Base-by-base conservation (phyloP, 352 stramenopile species). In the Lagenidium giganteum region DNA sequence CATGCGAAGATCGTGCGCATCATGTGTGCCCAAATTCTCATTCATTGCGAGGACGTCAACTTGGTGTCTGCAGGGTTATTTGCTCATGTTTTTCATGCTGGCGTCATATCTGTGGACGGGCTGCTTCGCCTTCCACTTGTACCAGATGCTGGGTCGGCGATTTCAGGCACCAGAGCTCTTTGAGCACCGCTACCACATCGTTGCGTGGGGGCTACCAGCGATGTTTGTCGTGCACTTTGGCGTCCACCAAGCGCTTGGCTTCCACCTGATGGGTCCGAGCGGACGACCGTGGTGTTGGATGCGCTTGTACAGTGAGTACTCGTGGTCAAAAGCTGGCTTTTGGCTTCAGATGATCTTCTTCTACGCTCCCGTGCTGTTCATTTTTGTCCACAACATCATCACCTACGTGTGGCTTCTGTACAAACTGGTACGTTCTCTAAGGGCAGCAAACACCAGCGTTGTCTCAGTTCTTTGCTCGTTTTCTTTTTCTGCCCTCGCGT, bases 81-180 rank as follows among this genome's bases (percentile, higher is more conserved):
- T 69, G 30, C 44, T 90, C 13, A 57, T 86, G 16, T 87, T 87
- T 36, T 87, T 85, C 43, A 50, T 59, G 26, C 48, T 90, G 14
- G 58, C 74, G n/a, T 87, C 77, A 16, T 77, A 70, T 28, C 33
- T 86, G 8, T 90, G 77, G 77, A 83, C 71, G 8, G 68, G 54
- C n/a, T 85, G 77, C 49, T 90, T 90, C 46, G 72, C 74, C 1
- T 87, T 83, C 49, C 72, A 90, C 45, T 57, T 90, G 22, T 83
- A 80, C 52, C 73, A 85, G 43, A 66, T 90, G 41, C 54, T 90
- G 3, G 57, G 57, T 2, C 65, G 62, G 13, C 43, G 50, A 21
- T 56, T 39, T 25, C 83, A 87, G 45, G 61, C 60, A 0, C 71
- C 77, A 0, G 77, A 90, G 49, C 51, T 85, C 9, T 87, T 83